phyloP scores from a whole-genome alignment of 2,329 filamentous ascomycete species.

The Aureobasidium sp. region DNA sequence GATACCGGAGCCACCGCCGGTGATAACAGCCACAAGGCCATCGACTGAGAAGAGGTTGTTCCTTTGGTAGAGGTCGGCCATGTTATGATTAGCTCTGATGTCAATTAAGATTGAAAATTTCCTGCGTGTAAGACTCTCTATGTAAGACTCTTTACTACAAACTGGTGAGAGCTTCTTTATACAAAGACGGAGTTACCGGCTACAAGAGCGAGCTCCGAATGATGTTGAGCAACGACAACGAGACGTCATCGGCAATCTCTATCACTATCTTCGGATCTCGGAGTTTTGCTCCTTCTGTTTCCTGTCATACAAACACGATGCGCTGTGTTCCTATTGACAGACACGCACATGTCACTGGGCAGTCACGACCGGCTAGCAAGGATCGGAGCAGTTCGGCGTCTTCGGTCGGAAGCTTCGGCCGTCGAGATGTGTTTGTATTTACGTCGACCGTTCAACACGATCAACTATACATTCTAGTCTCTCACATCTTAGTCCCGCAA shows the following conservation, averaged over 20 bases:
- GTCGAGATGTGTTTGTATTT: background rate
- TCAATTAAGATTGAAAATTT: background rate
- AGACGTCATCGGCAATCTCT: background rate
- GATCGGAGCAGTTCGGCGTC: background rate
- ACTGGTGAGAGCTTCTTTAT: background rate
- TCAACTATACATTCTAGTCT: background rate
- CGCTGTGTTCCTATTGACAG: background rate
- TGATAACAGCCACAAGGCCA: constrained; percentile 45
- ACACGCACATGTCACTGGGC: background rate
- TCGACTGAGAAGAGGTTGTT: constrained; percentile 41
- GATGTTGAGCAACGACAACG: background rate
- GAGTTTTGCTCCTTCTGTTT: background rate
- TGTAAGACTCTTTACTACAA: too few species aligned
- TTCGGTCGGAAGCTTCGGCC: background rate
- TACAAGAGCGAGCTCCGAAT: background rate
- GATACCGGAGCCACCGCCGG: constrained; percentile 45
- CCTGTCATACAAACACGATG: background rate
- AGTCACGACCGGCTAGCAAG: background rate
- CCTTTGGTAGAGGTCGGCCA: background rate
- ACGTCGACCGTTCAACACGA: background rate
- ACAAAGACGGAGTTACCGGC: background rate
- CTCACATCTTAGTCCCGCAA: too few species aligned
- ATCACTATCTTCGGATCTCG: background rate
- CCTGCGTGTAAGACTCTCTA: too few species aligned
- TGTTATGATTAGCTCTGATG: background rate